Evolutionary conservation across 2,329 filamentous ascomycete species (phyloP).

Genomic region (Nakataea oryzae): DNA sequence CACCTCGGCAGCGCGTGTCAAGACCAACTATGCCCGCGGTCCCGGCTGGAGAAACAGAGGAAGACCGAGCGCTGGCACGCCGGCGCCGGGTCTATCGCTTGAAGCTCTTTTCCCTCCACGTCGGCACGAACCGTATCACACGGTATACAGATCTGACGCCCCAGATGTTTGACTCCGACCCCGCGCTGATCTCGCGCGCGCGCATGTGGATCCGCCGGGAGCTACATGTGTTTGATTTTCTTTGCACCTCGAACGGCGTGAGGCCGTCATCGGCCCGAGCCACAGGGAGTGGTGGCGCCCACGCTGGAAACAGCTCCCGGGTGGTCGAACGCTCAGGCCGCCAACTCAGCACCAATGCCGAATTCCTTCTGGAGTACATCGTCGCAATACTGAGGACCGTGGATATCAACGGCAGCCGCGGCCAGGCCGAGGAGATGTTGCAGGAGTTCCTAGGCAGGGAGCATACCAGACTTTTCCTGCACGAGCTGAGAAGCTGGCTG

Average conservation of each 20-base stretch:
- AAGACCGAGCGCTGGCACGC: slow-evolving; percentile 31
- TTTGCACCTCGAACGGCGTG: slow-evolving; percentile 24
- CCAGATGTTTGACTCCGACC: slow-evolving; percentile 49
- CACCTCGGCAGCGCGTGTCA: background rate
- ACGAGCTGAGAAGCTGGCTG: slow-evolving; percentile 76
- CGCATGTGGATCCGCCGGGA: slow-evolving; percentile 77
- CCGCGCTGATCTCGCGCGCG: slow-evolving; percentile 63
- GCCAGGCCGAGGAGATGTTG: slow-evolving; percentile 70
- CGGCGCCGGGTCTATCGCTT: slow-evolving; percentile 66
- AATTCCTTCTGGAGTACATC: slow-evolving; percentile 80
- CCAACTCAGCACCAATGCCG: slow-evolving; percentile 56
- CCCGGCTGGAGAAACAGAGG: background rate
- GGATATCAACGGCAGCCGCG: slow-evolving; percentile 68
- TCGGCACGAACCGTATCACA: slow-evolving; percentile 73
- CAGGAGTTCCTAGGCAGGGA: slow-evolving; percentile 67
- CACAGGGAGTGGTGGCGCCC: background rate
- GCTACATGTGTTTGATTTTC: slow-evolving; percentile 70
- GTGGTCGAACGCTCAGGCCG: background rate
- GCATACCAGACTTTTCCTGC: slow-evolving; percentile 66
- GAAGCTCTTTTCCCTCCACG: slow-evolving; percentile 65
- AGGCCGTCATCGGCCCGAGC: slow-evolving; percentile 10
- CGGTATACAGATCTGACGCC: slow-evolving; percentile 64
- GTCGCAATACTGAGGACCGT: slow-evolving; percentile 74
- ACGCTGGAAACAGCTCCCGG: slow-evolving; percentile 11
- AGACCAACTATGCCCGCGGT: slow-evolving; percentile 9